Evolutionary conservation across 192 early-diverging fungal genomes (phyloP), one percentile per base, ranked within the genome.

Genomic region (Gamsiella multidivaricata): DNA sequence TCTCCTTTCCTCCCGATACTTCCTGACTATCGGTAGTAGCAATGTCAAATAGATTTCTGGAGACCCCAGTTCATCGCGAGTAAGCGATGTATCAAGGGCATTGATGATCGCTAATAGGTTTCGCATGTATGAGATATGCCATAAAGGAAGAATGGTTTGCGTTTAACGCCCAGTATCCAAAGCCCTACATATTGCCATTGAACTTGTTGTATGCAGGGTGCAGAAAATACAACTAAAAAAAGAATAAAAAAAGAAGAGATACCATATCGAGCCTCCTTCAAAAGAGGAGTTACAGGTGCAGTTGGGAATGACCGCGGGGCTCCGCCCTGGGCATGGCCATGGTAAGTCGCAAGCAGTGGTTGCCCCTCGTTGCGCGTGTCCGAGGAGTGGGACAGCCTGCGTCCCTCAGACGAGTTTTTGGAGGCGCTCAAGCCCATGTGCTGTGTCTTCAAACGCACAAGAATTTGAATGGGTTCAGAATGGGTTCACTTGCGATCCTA

Each of bases 11-110:
- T 72, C 70, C 15, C 81, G 61, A 17, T 80, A 66, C 37, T 49
- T 73, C 18, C 73, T 53, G 17, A 82, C 74, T 22, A 82, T 79
- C 10, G 81, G 81, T 20, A 64, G 41, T 23, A 82, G 23, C 10
- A 82, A 42, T 2, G 65, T 56, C 33, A 82, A 41, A 43, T 82
- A 69, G 54, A 82, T 82, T 26, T 79, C 75, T n/a, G 75, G 81
- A 12, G 69, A 72, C n/a, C 63, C 65, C 11, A 81, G 41, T 26
- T 69, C 65, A 17, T 65, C 54, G 4, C 69, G 65, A 7, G 80
- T 69, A 17, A 81, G 54, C 4, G 70, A 69, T 18, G 69, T 81
- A 34, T 81, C 80, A 7, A 81, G 61, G 2, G 69, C 70, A 51
- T 72, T 76, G 59, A 76, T 68, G 37, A 76, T 68, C 2, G 64